Conservation (phyloP, 2,329 filamentous ascomycete genomes). For the Mollisiaceae sp. region DNA sequence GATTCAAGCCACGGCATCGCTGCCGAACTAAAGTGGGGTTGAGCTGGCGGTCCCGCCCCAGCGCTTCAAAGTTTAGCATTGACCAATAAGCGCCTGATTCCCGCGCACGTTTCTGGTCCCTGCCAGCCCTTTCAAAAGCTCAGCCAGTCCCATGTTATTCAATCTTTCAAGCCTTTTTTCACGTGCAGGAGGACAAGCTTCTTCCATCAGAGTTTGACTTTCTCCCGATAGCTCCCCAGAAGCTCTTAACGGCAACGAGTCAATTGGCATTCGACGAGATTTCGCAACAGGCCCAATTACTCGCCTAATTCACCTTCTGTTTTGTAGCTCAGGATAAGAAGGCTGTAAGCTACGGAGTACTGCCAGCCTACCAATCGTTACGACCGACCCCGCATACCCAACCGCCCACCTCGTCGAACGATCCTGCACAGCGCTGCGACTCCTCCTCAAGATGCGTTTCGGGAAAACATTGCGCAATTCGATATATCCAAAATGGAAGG, state of each 20-base stretch:
- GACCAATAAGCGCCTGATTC: neutral
- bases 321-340: neutral
- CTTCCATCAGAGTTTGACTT: constrained; percentile 1
- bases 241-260: neutral
- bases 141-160: neutral
- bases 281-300: neutral
- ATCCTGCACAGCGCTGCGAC: neutral
- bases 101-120: neutral
- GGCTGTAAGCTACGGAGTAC: neutral
- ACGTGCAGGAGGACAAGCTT: constrained; percentile 8
- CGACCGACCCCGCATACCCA: constrained; percentile 6
- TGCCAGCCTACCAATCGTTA: neutral
- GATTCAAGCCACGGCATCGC: neutral
- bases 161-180: neutral
- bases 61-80: neutral
- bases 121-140: neutral
- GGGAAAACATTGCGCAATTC: constrained; percentile 83
- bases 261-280: neutral
- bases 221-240: neutral
- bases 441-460: constrained; percentile 75
- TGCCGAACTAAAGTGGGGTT: neutral
- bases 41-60: neutral
- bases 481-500: constrained; percentile 86
- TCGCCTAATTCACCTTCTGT: neutral
- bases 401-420: neutral